Base-by-base conservation (phyloP, 371 early-diverging fungal genomes). In the Haplosporangium sp. region DNA sequence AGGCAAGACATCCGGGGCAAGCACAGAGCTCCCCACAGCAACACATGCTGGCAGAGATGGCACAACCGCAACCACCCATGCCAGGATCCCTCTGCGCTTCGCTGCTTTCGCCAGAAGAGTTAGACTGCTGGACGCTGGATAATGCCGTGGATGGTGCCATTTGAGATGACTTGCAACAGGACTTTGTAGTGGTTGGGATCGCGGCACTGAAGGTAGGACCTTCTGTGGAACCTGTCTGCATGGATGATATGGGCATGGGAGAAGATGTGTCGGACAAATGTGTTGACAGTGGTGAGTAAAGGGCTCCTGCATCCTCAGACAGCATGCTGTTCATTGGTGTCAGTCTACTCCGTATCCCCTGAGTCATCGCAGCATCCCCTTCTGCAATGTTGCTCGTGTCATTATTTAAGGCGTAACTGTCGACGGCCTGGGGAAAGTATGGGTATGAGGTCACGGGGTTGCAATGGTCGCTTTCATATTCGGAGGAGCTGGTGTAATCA, bases 11-110 rank as follows among this genome's bases (percentile, higher is more conserved):
- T 43, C 80, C 80, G n/a, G 80, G 80, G 36, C 80, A 79, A 7
- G 80, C 80, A 51, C 80, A 79, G 11, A 72, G 38, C 50, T 79
- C 80, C 6, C 80, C 80, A 59, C 80, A 79, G 53, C 80, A 79
- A 36, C 80, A 79, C 80, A 79, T 79, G 53, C 52, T 79, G 10
- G 79, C 55, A 0, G 80, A 68, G 23, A 79, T 55, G 52, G 72
- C 67, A 57, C 80, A 79, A 0, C 80, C 80, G 37, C 80, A 79
- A 2, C 80, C 80, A 13, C 18, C 50, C 1, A 20, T 48, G 1
- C 45, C 66, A 12, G 58, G 5, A 18, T 54, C 68, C 0, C 23
- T 62, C 8, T 10, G 42, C 21, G 13, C n/a, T 6, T 45, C 52
- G 14, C 36, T 47, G 36, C 67, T 41, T 38, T 16, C 41, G 40